These are phyloP conservation scores for Sphagnum tenellum DNA, from an alignment of 225 moss, liverwort and hornwort species.

Conservation along the genomic window DNA sequence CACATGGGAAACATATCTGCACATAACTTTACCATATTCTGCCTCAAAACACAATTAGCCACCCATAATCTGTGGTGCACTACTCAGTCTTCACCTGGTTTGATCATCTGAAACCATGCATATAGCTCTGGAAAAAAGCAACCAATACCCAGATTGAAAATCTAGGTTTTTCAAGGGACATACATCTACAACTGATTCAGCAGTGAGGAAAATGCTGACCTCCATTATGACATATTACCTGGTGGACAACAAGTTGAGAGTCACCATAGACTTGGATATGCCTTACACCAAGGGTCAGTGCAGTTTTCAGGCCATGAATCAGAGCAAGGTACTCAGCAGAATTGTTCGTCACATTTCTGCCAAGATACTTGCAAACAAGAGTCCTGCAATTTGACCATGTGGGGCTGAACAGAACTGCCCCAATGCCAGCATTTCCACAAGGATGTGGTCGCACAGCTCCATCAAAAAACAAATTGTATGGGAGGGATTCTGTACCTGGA, in stretches of 20 bases:
- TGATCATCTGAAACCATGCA: too few species aligned
- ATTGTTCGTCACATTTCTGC: not conserved
- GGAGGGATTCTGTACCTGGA: slow-evolving; percentile 1
- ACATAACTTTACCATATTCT: too few species aligned
- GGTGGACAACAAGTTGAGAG: slow-evolving; percentile 3
- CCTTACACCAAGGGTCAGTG: not conserved
- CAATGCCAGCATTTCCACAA: not conserved
- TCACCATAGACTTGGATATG: slow-evolving; percentile 2
- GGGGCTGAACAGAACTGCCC: slow-evolving; percentile 1
- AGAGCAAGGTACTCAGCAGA: slow-evolving; percentile 3
- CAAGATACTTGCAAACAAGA: not conserved
- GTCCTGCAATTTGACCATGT: too few species aligned
- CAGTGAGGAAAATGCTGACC: too few species aligned
- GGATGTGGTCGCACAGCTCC: slow-evolving; percentile 3
- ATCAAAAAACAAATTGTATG: slow-evolving; percentile 2
- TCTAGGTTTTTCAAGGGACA: too few species aligned
- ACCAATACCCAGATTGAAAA: too few species aligned
- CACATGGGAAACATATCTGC: too few species aligned
- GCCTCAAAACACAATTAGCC: too few species aligned
- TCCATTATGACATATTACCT: not conserved
- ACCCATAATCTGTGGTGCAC: too few species aligned
- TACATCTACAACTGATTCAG: too few species aligned
- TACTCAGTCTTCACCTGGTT: too few species aligned
- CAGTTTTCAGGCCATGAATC: not conserved
- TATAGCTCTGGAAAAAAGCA: too few species aligned